A percentile compares a stretch with the other conserved stretches of the same genome.
These are phyloP conservation scores for Trichoderma atrobrunneum DNA, from an alignment of 2,329 filamentous ascomycete genomes.

Conservation along the genomic window DNA sequence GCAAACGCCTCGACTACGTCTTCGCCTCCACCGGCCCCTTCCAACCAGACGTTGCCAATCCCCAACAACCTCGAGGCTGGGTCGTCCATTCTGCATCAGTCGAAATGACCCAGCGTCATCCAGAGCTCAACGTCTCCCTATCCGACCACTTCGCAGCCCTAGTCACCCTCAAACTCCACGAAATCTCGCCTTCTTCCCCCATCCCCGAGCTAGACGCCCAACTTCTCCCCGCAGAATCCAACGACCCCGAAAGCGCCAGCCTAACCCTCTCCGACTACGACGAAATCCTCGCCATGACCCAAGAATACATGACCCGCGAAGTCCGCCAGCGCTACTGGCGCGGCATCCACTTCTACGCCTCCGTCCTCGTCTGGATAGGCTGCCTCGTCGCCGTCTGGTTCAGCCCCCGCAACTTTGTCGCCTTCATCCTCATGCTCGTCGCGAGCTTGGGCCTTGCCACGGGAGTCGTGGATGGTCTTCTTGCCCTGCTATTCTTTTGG, in stretches of 20 bases:
- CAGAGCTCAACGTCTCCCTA: conserved; percentile 75
- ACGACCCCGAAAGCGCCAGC: conserved; percentile 22
- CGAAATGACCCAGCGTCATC: conserved; percentile 78
- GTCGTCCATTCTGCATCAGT: conserved; percentile 68
- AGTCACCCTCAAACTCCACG: conserved; percentile 62
- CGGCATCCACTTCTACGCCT: conserved; percentile 67
- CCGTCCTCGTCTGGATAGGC: conserved; percentile 65
- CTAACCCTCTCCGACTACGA: conserved; percentile 44
- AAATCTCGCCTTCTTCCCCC: conserved; percentile 26
- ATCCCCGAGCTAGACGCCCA: conserved; percentile 32
- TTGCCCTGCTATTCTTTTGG: conserved; percentile 82
- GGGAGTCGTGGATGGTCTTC: conserved; percentile 79
- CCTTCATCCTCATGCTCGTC: conserved; percentile 76
- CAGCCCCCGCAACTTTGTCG: conserved; percentile 69
- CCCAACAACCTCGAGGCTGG: conserved; percentile 50
- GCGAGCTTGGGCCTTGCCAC: conserved; percentile 73
- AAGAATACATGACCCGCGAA: conserved; percentile 69
- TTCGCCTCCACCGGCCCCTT: conserved; percentile 64
- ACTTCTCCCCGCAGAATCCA: conserved; percentile 28
- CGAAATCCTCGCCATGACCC: conserved; percentile 69
- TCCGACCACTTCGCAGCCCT: conserved; percentile 95
- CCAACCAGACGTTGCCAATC: background rate
- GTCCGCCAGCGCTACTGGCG: conserved; percentile 68
- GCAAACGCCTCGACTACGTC: conserved; percentile 92
- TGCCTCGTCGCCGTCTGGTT: conserved; percentile 87